Base-by-base conservation (phyloP, 805 yeast species). In the Debaryomyces tyrocola region DNA sequence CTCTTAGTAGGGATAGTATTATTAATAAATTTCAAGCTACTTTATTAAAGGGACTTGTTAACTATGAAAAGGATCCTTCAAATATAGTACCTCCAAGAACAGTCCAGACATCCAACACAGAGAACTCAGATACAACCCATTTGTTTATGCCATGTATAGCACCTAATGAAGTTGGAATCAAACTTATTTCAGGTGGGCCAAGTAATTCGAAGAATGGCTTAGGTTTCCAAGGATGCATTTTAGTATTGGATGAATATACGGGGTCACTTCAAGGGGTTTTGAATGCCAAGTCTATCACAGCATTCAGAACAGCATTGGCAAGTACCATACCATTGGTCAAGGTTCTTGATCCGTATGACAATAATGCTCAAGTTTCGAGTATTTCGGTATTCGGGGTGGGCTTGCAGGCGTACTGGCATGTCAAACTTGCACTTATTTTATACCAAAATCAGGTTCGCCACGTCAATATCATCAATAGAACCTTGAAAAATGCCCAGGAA, bases 111-210 rank as follows among this genome's bases (percentile, higher is more conserved):
- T 78, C 52, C 59, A 73, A 38, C 62, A 56, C 58, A n/a, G 44
- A 45, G 8, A 67, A 50, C 60, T 56, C 58, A 1, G 71, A 66
- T 45, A 52, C 78, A 3, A 69, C 77, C 1, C 87, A 83, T 58
- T 55, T 84, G 27, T 82, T 80, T 60, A 84, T 84, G 89, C 85
- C 87, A 3, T 78, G 85, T n/a, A 70, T 78, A 4, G 80, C 81
- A 12, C 71, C 75, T 4, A 55, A 63, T 24, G 62, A 63, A 33
- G 82, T 78, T 11, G 89, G 89, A 8, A 67, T 84, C 54, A 84
- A 84, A 63, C 77, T 83, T 0, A 60, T 84, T 17, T 78, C 81
- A 15, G 84, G 83, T 0, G 82, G 86, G 0, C 67, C 69, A 2
- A 42, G 62, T 4, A 67, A 67, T 42, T 53, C 54, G 44, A 42